These are phyloP conservation scores for Suhomyces bribrorum DNA, from an alignment of 1,139 yeast genomes.

Conservation along the genomic window DNA sequence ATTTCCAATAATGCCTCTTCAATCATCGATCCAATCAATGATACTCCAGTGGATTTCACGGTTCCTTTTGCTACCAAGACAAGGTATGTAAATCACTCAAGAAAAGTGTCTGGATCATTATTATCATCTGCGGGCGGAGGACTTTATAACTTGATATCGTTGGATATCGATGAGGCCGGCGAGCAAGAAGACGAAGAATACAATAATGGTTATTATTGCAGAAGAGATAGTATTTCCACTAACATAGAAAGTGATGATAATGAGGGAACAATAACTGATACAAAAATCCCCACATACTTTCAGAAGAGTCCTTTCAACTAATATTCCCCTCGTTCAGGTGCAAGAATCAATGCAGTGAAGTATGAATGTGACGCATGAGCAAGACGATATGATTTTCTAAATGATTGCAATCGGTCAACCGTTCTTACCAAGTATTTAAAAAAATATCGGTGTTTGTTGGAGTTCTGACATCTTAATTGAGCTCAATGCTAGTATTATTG, in stretches of 20 bases:
- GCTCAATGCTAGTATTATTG: too few relatives aligned
- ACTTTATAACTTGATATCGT: conserved; percentile 22
- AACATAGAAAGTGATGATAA: conserved; percentile 13
- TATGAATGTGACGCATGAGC: too few relatives aligned
- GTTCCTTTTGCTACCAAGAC: conserved; percentile 25
- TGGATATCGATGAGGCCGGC: conserved; percentile 32
- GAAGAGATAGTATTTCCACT: conserved; percentile 9
- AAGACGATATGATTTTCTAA: too few relatives aligned
- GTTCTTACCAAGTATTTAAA: too few relatives aligned
- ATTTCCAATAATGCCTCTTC: conserved; percentile 22
- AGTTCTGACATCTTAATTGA: too few relatives aligned
- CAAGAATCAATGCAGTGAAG: too few relatives aligned
- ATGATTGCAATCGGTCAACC: too few relatives aligned
- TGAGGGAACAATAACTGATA: conserved; percentile 10
- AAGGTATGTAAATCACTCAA: conserved; percentile 19
- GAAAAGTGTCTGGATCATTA: conserved; percentile 24
- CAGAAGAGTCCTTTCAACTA: conserved; percentile 21
- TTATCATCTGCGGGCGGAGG: conserved; percentile 30
- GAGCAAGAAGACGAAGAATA: conserved; percentile 26
- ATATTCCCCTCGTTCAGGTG: too few relatives aligned
- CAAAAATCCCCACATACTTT: conserved; percentile 13
- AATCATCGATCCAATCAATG: conserved; percentile 43
- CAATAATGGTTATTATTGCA: conserved; percentile 6
- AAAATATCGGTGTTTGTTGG: too few relatives aligned
- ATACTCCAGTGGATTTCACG: conserved; percentile 44